Evolutionary conservation across 441 rosid species (phyloP), one percentile per base, ranked within the genome.

Genomic region (Manihot esculenta): DNA sequence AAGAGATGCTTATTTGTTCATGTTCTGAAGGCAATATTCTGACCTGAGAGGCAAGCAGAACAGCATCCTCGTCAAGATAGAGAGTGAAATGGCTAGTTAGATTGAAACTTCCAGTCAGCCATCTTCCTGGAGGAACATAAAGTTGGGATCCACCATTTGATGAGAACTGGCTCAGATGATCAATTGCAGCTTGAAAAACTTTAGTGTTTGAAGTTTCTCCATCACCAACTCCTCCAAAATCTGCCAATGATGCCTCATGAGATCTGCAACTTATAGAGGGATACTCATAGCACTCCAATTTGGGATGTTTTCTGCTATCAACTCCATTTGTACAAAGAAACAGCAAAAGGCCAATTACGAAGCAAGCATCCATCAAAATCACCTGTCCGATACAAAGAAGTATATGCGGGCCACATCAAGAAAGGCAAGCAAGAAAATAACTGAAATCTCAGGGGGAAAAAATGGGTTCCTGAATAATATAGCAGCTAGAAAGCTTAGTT

Each of bases 71-170:
- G 65, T 86, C 84, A 59, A 92, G 83, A 74, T 80, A 92, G 57
- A 92, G 89, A 66, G 97, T 90, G 74, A 92, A 88, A 74, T 92
- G 84, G 72, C 88, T 85, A 23, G 94, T 89, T 49, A 92, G 86
- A 80, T 86, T 88, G 68, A 92, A 88, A 72, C 97, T 87, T 42
- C 96, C 96, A 6, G 97, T 92, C n/a, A 92, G 75, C 93, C 94
- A 90, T 76, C 81, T 90, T 54, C 97, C 97, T 0, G 92, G 86
- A 0, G 97, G 96, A 42, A 92, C 84, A 10, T 86, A 70, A 13
- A 92, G 96, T 60, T 79, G 86, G n/a, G 88, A 88, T 45, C 96
- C 97, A 1, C 97, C 94, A 0, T 83, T 75, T 7, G 70, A 13
- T 0, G 94, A 83, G 27, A 61, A 61, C 63, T 74, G 62, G 70